Evolutionary conservation across 352 stramenopile species (phyloP).

Genomic region (Lagenidium sp.): DNA sequence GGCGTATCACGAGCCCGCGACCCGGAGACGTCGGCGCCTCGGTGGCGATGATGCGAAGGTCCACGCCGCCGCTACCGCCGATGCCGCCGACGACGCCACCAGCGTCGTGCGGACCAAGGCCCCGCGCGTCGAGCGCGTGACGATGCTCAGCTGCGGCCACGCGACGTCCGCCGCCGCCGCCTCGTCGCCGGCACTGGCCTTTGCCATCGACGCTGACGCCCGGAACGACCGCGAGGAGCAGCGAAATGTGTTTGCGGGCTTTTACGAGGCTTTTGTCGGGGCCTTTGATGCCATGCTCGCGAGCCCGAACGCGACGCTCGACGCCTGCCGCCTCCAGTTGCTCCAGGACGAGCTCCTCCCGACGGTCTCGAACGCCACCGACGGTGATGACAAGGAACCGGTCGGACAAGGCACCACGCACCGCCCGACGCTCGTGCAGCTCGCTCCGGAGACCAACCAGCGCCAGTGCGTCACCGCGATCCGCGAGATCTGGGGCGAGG

Average conservation of each 20-base stretch:
- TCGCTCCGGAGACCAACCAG: slow-evolving; percentile 25
- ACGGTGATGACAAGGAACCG: background rate
- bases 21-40: background rate
- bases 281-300: slow-evolving; percentile 58
- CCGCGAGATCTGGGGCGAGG: slow-evolving; percentile 16
- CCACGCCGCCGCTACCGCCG: background rate
- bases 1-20: background rate
- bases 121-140: slow-evolving; percentile 8
- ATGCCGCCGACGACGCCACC: slow-evolving; percentile 3
- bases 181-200: slow-evolving; percentile 28
- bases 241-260: slow-evolving; percentile 32
- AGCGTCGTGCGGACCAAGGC: slow-evolving; percentile 16
- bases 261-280: slow-evolving; percentile 51
- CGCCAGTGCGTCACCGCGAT: slow-evolving; percentile 34
- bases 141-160: slow-evolving; percentile 23
- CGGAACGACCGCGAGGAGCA: slow-evolving; percentile 7
- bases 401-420: background rate
- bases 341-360: slow-evolving; percentile 51
- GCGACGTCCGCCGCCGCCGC: slow-evolving; percentile 19
- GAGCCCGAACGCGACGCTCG: slow-evolving; percentile 37
- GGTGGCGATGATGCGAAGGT: background rate
- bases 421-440: slow-evolving; percentile 40
- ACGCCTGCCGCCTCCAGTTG: slow-evolving; percentile 60
- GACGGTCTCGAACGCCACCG: slow-evolving; percentile 7
- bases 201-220: slow-evolving; percentile 20